Evolutionary conservation across 306 rosid genomes (phyloP).

Genomic region (Geum urbanum): DNA sequence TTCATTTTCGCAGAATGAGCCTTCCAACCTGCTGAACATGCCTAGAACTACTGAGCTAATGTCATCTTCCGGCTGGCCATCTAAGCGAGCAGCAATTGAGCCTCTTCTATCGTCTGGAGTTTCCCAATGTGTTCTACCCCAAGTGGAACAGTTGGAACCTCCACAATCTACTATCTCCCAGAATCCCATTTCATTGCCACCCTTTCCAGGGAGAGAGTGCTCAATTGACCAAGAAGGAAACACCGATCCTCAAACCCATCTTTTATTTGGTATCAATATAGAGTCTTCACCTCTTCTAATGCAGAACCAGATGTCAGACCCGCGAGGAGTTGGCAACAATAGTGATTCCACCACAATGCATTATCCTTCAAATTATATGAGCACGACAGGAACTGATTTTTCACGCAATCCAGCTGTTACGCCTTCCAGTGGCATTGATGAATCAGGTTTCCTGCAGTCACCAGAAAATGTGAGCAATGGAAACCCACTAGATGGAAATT

Average conservation of each 20-base stretch:
- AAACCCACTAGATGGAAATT: constrained; percentile 59
- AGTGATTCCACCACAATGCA: constrained; percentile 46
- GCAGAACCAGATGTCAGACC: constrained; percentile 72
- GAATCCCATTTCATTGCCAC: constrained; percentile 68
- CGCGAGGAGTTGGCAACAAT: constrained; percentile 58
- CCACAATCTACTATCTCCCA: constrained; percentile 50
- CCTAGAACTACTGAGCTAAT: constrained; percentile 55
- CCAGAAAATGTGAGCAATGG: constrained; percentile 58
- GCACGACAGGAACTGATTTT: constrained; percentile 48
- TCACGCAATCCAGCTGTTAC: constrained; percentile 55
- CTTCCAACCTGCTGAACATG: constrained; percentile 62
- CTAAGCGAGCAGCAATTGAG: constrained; percentile 78
- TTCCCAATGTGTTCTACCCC: constrained; percentile 65
- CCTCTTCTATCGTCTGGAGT: constrained; percentile 71
- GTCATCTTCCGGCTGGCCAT: constrained; percentile 65
- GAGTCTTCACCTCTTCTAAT: constrained; percentile 78
- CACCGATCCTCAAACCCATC: constrained; percentile 77
- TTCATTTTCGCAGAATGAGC: constrained; percentile 68
- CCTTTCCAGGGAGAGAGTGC: constrained; percentile 96
- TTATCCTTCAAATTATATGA: constrained; percentile 69
- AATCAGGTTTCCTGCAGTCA: constrained; percentile 66
- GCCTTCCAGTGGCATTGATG: constrained; percentile 56
- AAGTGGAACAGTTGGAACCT: constrained; percentile 62
- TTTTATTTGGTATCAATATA: constrained; percentile 85
- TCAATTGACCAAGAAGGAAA: constrained; percentile 74